Conservation (phyloP, 805 yeast species). For the Candida ipomoeae region DNA sequence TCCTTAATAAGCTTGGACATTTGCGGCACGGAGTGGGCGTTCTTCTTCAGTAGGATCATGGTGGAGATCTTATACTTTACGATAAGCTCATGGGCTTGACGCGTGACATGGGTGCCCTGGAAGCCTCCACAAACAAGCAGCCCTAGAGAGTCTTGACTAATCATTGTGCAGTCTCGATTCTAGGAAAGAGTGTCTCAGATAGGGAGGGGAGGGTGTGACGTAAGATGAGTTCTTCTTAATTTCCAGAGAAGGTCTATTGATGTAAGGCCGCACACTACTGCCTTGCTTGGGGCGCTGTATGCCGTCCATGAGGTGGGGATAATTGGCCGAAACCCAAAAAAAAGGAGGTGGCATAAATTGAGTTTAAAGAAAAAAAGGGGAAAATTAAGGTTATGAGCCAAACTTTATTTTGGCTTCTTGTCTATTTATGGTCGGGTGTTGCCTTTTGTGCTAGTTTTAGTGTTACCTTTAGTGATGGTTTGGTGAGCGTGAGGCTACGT, state of each 20-base stretch:
- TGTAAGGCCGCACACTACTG: neutral
- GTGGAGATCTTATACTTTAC: conserved; percentile 49
- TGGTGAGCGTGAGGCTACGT: no score
- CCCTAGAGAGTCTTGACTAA: conserved; percentile 28
- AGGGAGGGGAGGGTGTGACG: neutral
- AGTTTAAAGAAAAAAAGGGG: no score
- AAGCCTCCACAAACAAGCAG: conserved; percentile 59
- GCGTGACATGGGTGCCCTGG: conserved; percentile 50
- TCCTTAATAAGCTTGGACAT: conserved; percentile 47
- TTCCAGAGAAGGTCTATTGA: neutral
- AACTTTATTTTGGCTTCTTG: no score
- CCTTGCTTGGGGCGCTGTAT: neutral
- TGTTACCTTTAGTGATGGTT: no score
- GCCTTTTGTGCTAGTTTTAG: no score
- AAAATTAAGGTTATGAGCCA: no score
- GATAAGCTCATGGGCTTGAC: conserved; percentile 50
- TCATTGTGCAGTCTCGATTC: neutral
- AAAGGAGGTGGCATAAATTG: no score
- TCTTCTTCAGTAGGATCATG: conserved; percentile 49
- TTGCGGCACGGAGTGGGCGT: conserved; percentile 47
- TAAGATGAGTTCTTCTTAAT: neutral
- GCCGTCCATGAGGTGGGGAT: neutral
- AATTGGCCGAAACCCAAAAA: neutral
- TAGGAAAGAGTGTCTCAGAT: neutral
- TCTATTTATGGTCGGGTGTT: no score